Percentiles rank a stretch among this genome's conserved stretches.
These are phyloP conservation scores for Pleurotus giganteus DNA, from an alignment of 768 basidiomycete species.

Conservation along the genomic window DNA sequence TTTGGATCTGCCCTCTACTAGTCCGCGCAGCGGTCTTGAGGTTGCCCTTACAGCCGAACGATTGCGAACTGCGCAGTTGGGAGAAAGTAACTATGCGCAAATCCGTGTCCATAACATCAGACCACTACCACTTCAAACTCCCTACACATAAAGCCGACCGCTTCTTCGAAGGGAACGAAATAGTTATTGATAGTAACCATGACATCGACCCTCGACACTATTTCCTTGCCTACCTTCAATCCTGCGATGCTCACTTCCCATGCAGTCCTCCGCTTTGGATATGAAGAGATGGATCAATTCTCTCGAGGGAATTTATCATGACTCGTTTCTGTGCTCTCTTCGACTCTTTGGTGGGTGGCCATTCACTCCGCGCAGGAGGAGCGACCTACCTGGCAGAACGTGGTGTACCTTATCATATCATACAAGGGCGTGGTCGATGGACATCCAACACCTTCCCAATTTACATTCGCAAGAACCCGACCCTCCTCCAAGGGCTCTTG, in stretches of 20 bases:
- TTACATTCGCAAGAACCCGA: conserved; percentile 39
- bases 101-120: too few relatives aligned
- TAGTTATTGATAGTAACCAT: too few relatives aligned
- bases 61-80: too few relatives aligned
- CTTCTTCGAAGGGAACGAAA: too few relatives aligned
- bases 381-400: conserved; percentile 34
- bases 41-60: too few relatives aligned
- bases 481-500: background rate
- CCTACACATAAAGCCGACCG: too few relatives aligned
- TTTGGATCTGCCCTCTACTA: too few relatives aligned
- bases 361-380: conserved; percentile 40
- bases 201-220: too few relatives aligned
- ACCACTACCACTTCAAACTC: too few relatives aligned
- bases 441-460: conserved; percentile 30
- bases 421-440: conserved; percentile 39
- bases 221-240: conserved; percentile 23
- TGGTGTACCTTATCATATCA: conserved; percentile 25
- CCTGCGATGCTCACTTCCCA: conserved; percentile 22
- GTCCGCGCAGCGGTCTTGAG: too few relatives aligned
- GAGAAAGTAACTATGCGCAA: too few relatives aligned
- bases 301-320: conserved; percentile 33
- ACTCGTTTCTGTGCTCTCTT: conserved; percentile 23
- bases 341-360: conserved; percentile 22
- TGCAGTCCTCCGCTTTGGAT: conserved; percentile 33
- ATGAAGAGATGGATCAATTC: conserved; percentile 24